Base-by-base conservation (phyloP, 495 filamentous ascomycete species). In the Podospora anserina region DNA sequence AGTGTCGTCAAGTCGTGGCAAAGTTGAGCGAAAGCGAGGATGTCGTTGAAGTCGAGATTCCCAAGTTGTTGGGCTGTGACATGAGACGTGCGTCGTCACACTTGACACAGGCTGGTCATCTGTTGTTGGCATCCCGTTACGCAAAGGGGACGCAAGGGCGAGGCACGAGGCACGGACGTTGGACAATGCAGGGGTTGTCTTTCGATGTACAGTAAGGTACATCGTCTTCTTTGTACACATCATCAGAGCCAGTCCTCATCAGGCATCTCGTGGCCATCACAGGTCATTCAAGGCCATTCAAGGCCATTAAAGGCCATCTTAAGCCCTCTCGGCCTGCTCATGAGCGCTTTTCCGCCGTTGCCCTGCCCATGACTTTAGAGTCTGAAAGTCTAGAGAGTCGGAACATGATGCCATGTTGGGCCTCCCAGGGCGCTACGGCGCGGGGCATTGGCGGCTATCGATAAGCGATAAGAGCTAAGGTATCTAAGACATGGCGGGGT, bases 141-240 rank as follows among this genome's bases (percentile, higher is more conserved):
- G 23, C 60, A 27, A 5, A n/a, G 20, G 16, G 4, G 30, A 62
- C 18, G 60, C 60, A 62, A 62, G 60, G 60, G 60, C 5, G 60
- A 62, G 30, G 60, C 60, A 62, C 60, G 60, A 62, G 60, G 60
- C 60, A 62, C 60, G 30, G 60, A 62, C 23, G 60, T 23, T 59
- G 56, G 26, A 27, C 26, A 58, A 58, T 58, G n/a, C 55, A 58
- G n/a, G 39, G 39, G 39, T 49, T 49, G 9, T 49, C 15, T 49
- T 16, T 49, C 15, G 39, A 11, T 13, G 13, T 66, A 64, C 67
- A 67, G 67, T 68, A 66, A 63, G 57, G 66, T 64, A 66, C 71
- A 72, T 70, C 68, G 71, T 56, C 32, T 70, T 70, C 55, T 5
- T 61, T 68, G 71, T 68, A 72, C 71, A 72, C 65, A 68, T 72